Evolutionary conservation across 257 asterid genomes (phyloP), one percentile per base, ranked within the genome.

Genomic region (Capsicum baccatum): DNA sequence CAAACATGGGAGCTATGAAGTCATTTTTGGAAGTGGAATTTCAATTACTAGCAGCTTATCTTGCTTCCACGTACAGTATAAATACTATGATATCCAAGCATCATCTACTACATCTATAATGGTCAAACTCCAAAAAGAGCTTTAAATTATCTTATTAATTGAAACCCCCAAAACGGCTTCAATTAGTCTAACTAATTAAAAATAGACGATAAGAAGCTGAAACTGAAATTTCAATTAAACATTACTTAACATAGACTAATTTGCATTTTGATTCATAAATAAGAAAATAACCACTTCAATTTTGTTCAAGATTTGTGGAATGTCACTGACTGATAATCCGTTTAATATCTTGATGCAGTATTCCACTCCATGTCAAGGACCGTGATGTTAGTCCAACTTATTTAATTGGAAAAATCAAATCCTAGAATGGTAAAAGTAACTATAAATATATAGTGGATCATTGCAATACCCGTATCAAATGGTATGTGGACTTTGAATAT

Each of bases 21-120:
- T 42, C 79, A 39, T 68, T 69, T 52, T 69, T 69, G 16, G 54
- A 69, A 16, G 79, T 69, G 33, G 33, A 39, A 69, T 69, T 14
- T 39, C 33, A 42, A 39, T 42, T 69, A 69, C 79, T 69, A 10
- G 54, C 55, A 69, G 15, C 9, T 8, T 69, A 39, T 69, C 33
- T 69, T 39, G 79, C 52, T 35, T 68, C 73, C 73, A 67, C 8
- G 74, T 35, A 48, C 50, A 16, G 64, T 58, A 58, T 58, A 6
- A 62, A 48, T 19, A 16, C 26, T 58, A 58, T 58, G 14, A 62
- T 21, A 69, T 39, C 14, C 8, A 1, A 16, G 78, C 78, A 69
- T 39, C 54, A 39, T 69, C 8, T 15, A 33, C 16, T 39, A 69
- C 78, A 39, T 68, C 37, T 14, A 37, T 6, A 37, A 68, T 37